phyloP scores from a whole-genome alignment of 1,139 yeast genomes.

The Candida sojae region DNA sequence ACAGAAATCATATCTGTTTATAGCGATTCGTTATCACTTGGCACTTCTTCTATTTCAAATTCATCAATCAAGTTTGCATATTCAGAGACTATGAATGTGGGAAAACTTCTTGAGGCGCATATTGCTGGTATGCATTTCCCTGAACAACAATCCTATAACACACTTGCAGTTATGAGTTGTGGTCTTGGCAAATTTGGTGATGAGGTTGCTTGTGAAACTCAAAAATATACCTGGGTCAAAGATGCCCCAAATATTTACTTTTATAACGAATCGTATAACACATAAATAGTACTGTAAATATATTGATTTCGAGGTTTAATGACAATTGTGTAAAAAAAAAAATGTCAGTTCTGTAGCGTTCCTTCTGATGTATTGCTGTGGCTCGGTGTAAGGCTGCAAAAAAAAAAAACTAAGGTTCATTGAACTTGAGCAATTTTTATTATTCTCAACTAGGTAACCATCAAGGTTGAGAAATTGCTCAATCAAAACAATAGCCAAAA shows the following conservation, averaged over 20 bases:
- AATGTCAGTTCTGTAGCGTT: no score
- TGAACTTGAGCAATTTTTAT: neutral
- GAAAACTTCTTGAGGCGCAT: conserved; percentile 7
- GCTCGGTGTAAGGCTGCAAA: neutral
- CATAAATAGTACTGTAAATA: conserved; percentile 2
- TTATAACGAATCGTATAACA: conserved; percentile 30
- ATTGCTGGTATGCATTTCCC: conserved; percentile 10
- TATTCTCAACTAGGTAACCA: conserved; percentile 2
- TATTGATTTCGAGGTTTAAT: neutral
- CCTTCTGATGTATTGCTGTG: neutral
- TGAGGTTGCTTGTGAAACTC: conserved; percentile 26
- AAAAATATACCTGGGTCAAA: conserved; percentile 25
- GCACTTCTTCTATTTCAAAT: neutral
- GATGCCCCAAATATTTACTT: conserved; percentile 37
- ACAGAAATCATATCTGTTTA: neutral
- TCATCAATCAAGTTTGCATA: conserved; percentile 4
- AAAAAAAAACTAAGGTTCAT: neutral
- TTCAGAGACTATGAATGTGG: conserved; percentile 5
- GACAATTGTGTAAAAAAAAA: no score
- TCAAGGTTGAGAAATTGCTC: conserved; percentile 2
- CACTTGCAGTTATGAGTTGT: conserved; percentile 39
- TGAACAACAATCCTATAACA: conserved; percentile 17
- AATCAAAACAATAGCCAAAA: neutral
- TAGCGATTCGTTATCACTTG: conserved; percentile 1
- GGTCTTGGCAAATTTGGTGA: conserved; percentile 34